A percentile compares a stretch with the other conserved stretches of the same genome.
Conservation (phyloP, 305 asterid species). For the Vinca major region DNA sequence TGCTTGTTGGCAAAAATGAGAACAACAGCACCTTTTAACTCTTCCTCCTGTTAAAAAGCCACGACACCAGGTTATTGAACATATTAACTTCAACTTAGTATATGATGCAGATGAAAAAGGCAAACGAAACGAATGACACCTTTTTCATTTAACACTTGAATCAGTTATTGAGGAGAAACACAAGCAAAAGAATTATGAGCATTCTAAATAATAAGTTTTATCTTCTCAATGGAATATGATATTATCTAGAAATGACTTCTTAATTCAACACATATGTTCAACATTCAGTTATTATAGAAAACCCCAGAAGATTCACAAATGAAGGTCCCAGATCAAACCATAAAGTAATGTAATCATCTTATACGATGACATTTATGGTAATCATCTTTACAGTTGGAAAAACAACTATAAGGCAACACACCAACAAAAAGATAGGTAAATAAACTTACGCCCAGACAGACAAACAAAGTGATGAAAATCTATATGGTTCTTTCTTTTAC, state of each 20-base stretch:
- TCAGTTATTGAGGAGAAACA: not conserved
- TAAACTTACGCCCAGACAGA: no score
- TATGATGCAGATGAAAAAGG: no score
- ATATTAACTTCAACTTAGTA: not conserved
- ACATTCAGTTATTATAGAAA: not conserved
- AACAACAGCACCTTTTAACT: constrained; percentile 41
- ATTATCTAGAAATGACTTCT: not conserved
- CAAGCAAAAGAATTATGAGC: not conserved
- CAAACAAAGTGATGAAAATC: not conserved
- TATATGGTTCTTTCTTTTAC: not conserved
- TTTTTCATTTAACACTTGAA: not conserved
- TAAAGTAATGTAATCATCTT: not conserved
- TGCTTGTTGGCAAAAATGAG: constrained; percentile 48
- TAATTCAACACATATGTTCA: not conserved
- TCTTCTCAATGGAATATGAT: not conserved
- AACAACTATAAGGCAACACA: not conserved
- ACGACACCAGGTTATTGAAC: not conserved
- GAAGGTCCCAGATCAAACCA: not conserved
- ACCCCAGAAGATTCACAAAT: not conserved
- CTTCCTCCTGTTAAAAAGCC: constrained; percentile 40
- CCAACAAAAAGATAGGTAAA: not conserved
- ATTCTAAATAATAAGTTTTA: not conserved
- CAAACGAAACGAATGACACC: not conserved
- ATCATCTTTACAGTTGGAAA: not conserved
- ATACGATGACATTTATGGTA: not conserved